Evolutionary conservation across 208 protist species (phyloP).

Genomic region (Leishmania guyanensis): DNA sequence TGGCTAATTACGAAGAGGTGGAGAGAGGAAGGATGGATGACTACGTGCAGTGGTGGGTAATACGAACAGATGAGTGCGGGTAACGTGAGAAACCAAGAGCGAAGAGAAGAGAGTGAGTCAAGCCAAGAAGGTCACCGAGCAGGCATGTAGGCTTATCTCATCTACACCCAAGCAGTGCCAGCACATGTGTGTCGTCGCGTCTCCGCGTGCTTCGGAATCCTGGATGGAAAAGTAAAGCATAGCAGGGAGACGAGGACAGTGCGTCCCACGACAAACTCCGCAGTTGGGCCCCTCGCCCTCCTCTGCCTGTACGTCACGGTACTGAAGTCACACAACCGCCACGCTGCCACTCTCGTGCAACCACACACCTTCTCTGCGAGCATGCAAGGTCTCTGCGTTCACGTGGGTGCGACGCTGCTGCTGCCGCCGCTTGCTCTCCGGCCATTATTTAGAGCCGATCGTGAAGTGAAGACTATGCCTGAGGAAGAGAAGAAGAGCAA

Average conservation of each 20-base stretch:
- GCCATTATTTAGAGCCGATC: background rate
- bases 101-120: background rate
- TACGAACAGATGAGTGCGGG: background rate
- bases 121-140: background rate
- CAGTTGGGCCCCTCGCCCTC: background rate
- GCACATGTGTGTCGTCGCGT: background rate
- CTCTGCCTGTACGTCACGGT: background rate
- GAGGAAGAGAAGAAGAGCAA: background rate
- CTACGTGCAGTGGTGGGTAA: background rate
- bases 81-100: background rate
- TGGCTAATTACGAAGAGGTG: background rate
- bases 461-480: background rate
- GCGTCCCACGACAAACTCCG: background rate
- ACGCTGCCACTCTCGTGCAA: background rate
- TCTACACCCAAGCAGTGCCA: background rate
- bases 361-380: background rate
- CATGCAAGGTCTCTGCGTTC: conserved; percentile 6
- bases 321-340: background rate
- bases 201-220: background rate
- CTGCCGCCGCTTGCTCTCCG: background rate
- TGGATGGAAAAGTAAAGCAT: background rate
- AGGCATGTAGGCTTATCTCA: background rate
- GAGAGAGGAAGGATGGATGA: background rate
- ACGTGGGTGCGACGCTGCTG: background rate
- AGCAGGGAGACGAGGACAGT: background rate